Conservation (phyloP, 2,329 filamentous ascomycete genomes). For the Hawksworthiomyces lignivorus region DNA sequence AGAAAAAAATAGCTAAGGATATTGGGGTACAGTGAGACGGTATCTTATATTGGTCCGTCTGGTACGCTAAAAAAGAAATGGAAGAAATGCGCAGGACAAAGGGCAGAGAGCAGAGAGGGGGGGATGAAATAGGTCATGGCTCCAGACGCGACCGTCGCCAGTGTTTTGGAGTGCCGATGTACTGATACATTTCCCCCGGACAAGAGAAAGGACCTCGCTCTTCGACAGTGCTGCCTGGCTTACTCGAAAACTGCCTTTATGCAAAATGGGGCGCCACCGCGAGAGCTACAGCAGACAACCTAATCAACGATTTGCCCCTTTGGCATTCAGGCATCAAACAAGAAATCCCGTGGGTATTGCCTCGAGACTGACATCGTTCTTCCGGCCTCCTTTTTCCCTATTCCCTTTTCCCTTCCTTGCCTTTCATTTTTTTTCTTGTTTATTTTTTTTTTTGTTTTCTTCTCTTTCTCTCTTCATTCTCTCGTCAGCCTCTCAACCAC, state of each 20-base stretch:
- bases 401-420: not conserved
- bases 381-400: not conserved
- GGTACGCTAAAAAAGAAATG: constrained; percentile 8
- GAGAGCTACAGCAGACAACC: too few relatives aligned
- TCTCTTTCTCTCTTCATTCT: too few relatives aligned
- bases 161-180: too few relatives aligned
- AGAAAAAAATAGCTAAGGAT: too few relatives aligned
- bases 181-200: constrained; percentile 8
- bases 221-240: not conserved
- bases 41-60: constrained; percentile 3
- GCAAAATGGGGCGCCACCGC: not conserved
- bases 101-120: too few relatives aligned
- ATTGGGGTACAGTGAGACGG: too few relatives aligned
- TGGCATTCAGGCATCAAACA: constrained; percentile 3
- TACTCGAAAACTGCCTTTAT: constrained; percentile 1
- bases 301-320: too few relatives aligned
- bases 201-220: too few relatives aligned
- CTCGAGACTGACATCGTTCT: constrained; percentile 3
- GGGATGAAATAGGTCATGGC: too few relatives aligned
- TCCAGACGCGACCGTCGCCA: too few relatives aligned
- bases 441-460: constrained; percentile 4
- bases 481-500: too few relatives aligned
- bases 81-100: constrained; percentile 6
- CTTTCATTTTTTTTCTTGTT: constrained; percentile 4
- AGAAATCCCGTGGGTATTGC: not conserved